A percentile compares a stretch with the other conserved stretches of the same genome.
These are phyloP conservation scores for Aureobasidium sp. DNA, from an alignment of 2,329 filamentous ascomycete genomes.

Conservation along the genomic window DNA sequence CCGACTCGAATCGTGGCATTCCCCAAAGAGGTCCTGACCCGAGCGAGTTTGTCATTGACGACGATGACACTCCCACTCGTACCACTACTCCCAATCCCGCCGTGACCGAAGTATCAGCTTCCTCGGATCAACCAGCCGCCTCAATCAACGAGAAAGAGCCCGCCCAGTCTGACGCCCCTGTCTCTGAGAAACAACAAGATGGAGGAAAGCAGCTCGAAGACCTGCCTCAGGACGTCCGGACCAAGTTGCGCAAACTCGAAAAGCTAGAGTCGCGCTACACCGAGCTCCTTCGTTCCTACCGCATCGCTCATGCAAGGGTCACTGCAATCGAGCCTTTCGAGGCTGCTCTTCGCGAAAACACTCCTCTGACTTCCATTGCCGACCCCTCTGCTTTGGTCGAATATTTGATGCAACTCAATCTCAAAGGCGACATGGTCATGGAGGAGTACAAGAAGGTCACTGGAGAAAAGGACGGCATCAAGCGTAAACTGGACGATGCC, in stretches of 20 bases:
- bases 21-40: constrained; percentile 64
- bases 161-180: constrained; percentile 19
- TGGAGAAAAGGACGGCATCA: constrained; percentile 65
- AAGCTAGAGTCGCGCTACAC: constrained; percentile 83
- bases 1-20: constrained; percentile 27
- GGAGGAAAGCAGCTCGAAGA: constrained; percentile 26
- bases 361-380: constrained; percentile 77
- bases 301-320: constrained; percentile 79
- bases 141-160: constrained; percentile 26
- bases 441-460: constrained; percentile 85
- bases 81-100: constrained; percentile 48
- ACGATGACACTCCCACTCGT: constrained; percentile 62
- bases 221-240: constrained; percentile 64
- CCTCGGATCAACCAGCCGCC: constrained; percentile 19
- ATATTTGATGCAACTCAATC: constrained; percentile 77
- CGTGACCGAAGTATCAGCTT: constrained; percentile 28
- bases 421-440: constrained; percentile 87
- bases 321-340: constrained; percentile 90
- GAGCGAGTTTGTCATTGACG: constrained; percentile 79
- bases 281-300: constrained; percentile 84
- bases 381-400: constrained; percentile 80
- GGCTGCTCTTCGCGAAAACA: constrained; percentile 81
- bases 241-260: constrained; percentile 75
- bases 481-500: constrained; percentile 64
- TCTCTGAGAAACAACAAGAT: constrained; percentile 20